Percentiles rank a stretch among this genome's conserved stretches.
Conservation (phyloP, 129 eudicot species). For the Glebionis coronaria region DNA sequence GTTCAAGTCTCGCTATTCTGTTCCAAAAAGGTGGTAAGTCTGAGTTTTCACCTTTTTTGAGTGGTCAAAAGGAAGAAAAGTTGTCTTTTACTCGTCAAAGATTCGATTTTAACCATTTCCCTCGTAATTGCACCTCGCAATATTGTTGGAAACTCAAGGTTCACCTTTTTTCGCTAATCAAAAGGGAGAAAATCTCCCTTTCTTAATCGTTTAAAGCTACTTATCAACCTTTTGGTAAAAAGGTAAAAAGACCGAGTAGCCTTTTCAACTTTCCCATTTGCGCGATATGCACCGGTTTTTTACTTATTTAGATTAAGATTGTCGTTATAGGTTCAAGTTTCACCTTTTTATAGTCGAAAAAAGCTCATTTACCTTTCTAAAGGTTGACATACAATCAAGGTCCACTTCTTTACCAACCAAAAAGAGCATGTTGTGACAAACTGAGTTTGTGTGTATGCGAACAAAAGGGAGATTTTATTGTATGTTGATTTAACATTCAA, state of each 20-base stretch:
- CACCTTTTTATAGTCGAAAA: not conserved
- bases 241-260: not conserved
- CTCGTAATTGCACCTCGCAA: not conserved
- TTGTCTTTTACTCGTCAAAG: constrained; percentile 17
- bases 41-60: constrained; percentile 11
- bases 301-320: not conserved
- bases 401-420: not conserved
- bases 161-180: not conserved
- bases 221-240: not conserved
- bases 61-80: not conserved
- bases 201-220: not conserved
- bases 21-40: not conserved
- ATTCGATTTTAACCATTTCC: not conserved
- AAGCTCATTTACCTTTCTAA: not conserved
- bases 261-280: constrained; percentile 6
- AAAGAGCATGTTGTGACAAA: not conserved
- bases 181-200: not conserved
- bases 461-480: not conserved
- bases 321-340: constrained; percentile 4
- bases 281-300: not conserved
- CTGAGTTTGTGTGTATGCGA: not conserved
- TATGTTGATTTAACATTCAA: constrained; percentile 2
- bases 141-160: not conserved
- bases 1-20: not conserved
- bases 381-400: constrained; percentile 9